Evolutionary conservation across 1,284 basidiomycete genomes (phyloP), one percentile per base, ranked within the genome.

Genomic region (Vanrija sp.): DNA sequence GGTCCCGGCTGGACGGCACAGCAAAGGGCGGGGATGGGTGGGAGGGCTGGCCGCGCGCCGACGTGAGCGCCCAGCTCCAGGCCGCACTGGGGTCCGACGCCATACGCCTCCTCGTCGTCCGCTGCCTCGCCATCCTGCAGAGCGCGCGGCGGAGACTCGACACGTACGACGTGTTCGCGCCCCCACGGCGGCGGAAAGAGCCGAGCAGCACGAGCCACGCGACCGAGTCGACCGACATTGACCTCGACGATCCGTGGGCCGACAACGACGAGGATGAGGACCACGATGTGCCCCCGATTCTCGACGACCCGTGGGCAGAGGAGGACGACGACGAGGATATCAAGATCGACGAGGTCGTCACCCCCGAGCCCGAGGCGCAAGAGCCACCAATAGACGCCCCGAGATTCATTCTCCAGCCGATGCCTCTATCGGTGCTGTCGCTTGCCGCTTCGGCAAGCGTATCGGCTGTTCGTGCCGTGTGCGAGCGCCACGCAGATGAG

Each of bases 171-270:
- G 40, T 40, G 9, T 61, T 55, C 51, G 48, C 48, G 38, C 47
- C 55, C 6, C 51, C 48, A 10, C 42, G 28, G 4, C 21, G 42
- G 8, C 19, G 40, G 23, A n/a, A 46, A 21, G 34, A 34, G 34
- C 34, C 34, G 34, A 34, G 34, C 34, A 15, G 34, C 12, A 34
- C 34, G 34, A 25, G 48, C 38, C 25, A 43, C 29, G 23, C 23
- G 29, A 45, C 21, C 25, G 43, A 57, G 16, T 43, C 38, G 23
- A 26, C 23, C 7, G 58, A 53, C 21, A 58, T 72, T 25, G 89
- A 77, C 12, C 47, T 69, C 28, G 75, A 91, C 65, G 89, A 92
- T 72, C 88, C 89, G 10, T 92, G 88, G 88, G 85, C 79, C 25
- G 83, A 86, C 4, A 26, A 21, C 23, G 38, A 23, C 3, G 21